Evolutionary conservation across 345 rosid genomes (phyloP).

Genomic region (Stellera chamaejasme): DNA sequence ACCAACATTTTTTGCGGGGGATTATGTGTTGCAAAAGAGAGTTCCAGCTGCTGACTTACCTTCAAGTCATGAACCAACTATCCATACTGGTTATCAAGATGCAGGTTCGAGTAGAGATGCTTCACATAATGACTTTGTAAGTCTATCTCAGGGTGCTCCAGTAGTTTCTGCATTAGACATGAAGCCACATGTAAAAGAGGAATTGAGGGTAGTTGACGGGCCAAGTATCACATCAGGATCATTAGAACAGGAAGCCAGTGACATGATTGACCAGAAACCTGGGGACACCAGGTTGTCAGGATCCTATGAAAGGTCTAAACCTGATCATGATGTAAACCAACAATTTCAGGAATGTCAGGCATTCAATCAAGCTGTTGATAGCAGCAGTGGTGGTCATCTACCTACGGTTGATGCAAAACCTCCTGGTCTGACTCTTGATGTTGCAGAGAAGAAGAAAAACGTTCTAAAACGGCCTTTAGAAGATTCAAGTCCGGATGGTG

Average conservation of each 20-base stretch:
- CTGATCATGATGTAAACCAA: conserved; percentile 17
- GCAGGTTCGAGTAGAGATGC: conserved; percentile 25
- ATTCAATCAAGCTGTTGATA: conserved; percentile 24
- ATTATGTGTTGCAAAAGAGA: conserved; percentile 75
- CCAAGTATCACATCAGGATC: conserved; percentile 18
- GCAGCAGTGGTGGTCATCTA: conserved; percentile 18
- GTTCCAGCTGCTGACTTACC: conserved; percentile 25
- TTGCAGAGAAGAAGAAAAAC: conserved; percentile 45
- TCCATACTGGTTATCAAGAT: conserved; percentile 23
- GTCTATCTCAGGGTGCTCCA: conserved; percentile 18
- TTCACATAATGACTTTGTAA: conserved; percentile 22
- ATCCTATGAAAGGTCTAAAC: conserved; percentile 31
- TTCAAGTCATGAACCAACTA: conserved; percentile 29
- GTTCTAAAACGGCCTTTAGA: conserved; percentile 38
- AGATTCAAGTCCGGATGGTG: conserved; percentile 29
- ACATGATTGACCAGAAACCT: conserved; percentile 22
- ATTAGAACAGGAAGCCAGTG: conserved; percentile 23
- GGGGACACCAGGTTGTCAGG: conserved; percentile 24
- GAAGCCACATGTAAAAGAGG: conserved; percentile 26
- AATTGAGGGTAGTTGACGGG: conserved; percentile 16
- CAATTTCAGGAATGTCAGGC: conserved; percentile 26
- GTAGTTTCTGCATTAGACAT: conserved; percentile 12
- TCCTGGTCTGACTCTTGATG: conserved; percentile 24
- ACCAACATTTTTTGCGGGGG: conserved; percentile 31
- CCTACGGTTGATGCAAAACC: conserved; percentile 29